Evolutionary conservation across 2,329 filamentous ascomycete species (phyloP).

Genomic region (Cladophialophora immunda): DNA sequence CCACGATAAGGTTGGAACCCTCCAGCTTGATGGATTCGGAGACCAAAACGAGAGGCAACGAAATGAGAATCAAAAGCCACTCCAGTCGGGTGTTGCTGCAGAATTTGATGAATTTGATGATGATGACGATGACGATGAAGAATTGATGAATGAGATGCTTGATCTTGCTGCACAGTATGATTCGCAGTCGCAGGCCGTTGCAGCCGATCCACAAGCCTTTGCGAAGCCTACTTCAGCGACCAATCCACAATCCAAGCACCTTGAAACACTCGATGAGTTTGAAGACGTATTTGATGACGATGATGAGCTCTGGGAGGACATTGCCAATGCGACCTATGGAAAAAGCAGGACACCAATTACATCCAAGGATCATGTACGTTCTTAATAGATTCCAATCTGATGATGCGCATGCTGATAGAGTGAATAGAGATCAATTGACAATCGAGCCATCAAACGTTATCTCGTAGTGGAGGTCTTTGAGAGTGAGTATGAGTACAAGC

Average conservation of each 20-base stretch:
- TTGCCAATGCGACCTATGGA: slow-evolving; percentile 71
- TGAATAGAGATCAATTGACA: slow-evolving; percentile 71
- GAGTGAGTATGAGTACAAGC: slow-evolving; percentile 71
- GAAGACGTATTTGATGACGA: slow-evolving; percentile 72
- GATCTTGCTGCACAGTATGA: slow-evolving; percentile 40
- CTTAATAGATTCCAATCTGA: slow-evolving; percentile 55
- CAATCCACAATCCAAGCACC: slow-evolving; percentile 18
- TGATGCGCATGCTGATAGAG: slow-evolving; percentile 66
- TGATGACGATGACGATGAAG: slow-evolving; percentile 44
- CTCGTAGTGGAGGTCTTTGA: slow-evolving; percentile 78
- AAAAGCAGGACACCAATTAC: slow-evolving; percentile 68
- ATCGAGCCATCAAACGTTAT: slow-evolving; percentile 82
- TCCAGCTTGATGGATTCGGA: background rate
- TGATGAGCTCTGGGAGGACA: slow-evolving; percentile 77
- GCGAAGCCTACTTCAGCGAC: slow-evolving; percentile 2
- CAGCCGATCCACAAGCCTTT: slow-evolving; percentile 3
- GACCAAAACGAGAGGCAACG: background rate
- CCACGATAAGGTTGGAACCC: background rate
- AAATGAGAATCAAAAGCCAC: background rate
- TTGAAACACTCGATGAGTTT: slow-evolving; percentile 40
- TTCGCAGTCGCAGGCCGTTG: slow-evolving; percentile 26
- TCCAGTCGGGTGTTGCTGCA: background rate
- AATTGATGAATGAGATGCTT: slow-evolving; percentile 43
- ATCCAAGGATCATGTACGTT: slow-evolving; percentile 37
- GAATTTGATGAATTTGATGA: slow-evolving; percentile 42